Evolutionary conservation across 2,329 filamentous ascomycete species (phyloP), one percentile per base, ranked within the genome.

Genomic region (Hawksworthiomyces lignivorus): DNA sequence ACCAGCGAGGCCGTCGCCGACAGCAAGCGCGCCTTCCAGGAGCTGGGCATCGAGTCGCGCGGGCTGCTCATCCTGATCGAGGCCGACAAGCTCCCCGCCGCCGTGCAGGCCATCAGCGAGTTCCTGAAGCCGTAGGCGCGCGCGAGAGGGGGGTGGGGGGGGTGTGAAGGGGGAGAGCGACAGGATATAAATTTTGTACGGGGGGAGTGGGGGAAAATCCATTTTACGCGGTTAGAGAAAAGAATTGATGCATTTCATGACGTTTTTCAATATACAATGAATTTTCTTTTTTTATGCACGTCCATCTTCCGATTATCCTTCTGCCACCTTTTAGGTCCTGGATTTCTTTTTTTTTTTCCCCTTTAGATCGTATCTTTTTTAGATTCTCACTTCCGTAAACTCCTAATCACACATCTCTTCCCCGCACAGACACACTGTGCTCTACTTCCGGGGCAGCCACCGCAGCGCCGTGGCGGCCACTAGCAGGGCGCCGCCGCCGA

Each of bases 21-120:
- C 67, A 88, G 87, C 56, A 96, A 94, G 72, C 72, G 92, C 47
- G 87, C 89, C 1, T 98, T 98, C 64, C 87, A 94, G 63, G 92
- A 98, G 54, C 69, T 88, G 68, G 92, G 92, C 1, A 82, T 98
- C 54, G 83, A 82, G 68, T 79, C 89, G 28, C 78, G 80, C 58
- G 92, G 88, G 10, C 82, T 86, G 63, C 70, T 94, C 73, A 87
- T 94, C 55, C 63, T 97, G 59, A 84, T 97, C 52, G 88, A 96
- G 62, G 84, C 75, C 50, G 64, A 59, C 51, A 89, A 82, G 64
- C 89, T 95, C 55, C 75, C 79, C 51, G 73, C 64, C 20, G 87
- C 88, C 4, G 80, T 94, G 21, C 80, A 85, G 63, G 84, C 79
- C 39, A 73, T 95, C 46, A 71, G 72, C 52, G 78, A 87, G 52